phyloP scores from a whole-genome alignment of 805 yeast genomes.

The Starmerella kuoi region DNA sequence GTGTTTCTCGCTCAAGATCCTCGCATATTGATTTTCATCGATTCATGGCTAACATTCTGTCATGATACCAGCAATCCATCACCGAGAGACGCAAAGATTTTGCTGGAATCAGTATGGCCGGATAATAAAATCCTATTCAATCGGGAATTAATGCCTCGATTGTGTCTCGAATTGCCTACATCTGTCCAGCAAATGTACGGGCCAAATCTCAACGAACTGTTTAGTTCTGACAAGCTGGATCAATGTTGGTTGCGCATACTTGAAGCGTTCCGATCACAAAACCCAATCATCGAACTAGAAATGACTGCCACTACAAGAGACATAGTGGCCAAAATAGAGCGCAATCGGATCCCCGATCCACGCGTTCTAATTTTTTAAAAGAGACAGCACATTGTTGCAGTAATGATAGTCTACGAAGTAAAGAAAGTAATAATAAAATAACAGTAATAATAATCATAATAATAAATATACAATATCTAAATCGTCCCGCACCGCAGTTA shows the following conservation, averaged over 20 bases:
- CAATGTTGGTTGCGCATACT: constrained; percentile 8
- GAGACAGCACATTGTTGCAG: not conserved
- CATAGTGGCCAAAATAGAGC: no score
- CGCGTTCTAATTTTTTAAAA: not conserved
- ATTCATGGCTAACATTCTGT: not conserved
- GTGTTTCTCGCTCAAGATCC: constrained; percentile 20
- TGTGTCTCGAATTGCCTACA: not conserved
- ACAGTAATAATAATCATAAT: no score
- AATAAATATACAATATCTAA: constrained; percentile 1
- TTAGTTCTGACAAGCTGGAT: constrained; percentile 1
- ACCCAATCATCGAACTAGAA: constrained; percentile 11
- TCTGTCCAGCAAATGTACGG: constrained; percentile 3
- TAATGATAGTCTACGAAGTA: no score
- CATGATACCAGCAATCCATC: not conserved
- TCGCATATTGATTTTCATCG: constrained; percentile 13
- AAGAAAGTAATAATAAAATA: no score
- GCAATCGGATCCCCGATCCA: no score
- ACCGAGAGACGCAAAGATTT: not conserved
- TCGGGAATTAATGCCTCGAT: not conserved
- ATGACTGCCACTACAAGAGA: constrained; percentile 6
- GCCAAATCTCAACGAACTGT: constrained; percentile 1
- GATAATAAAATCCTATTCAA: not conserved
- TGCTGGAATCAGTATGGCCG: constrained; percentile 4
- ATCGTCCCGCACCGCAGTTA: no score
- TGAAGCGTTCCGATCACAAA: constrained; percentile 4